These are phyloP conservation scores for Hypsizygus marmoreus DNA, from an alignment of 768 basidiomycete genomes.

Conservation along the genomic window DNA sequence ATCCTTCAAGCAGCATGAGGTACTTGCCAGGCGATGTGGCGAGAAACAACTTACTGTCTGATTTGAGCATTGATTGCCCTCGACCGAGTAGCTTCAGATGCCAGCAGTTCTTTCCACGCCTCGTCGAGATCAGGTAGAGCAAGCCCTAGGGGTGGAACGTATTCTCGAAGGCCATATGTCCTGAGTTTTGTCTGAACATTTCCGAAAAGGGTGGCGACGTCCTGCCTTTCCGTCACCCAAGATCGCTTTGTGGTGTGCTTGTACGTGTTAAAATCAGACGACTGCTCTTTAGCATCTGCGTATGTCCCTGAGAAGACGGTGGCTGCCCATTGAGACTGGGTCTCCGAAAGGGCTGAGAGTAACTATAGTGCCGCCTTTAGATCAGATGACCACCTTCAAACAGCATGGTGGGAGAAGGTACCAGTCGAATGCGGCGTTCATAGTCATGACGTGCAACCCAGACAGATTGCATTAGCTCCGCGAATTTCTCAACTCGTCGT, in stretches of 20 bases:
- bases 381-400: background rate
- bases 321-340: conserved; percentile 70
- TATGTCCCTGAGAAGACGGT: conserved; percentile 75
- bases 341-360: conserved; percentile 64
- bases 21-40: background rate
- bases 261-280: conserved; percentile 71
- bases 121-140: conserved; percentile 71
- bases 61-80: conserved; percentile 88
- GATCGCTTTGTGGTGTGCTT: conserved; percentile 83
- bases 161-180: conserved; percentile 87
- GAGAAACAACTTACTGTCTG: conserved; percentile 76
- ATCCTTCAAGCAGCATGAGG: conserved; percentile 52
- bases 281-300: conserved; percentile 76
- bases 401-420: conserved; percentile 32
- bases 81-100: conserved; percentile 75
- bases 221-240: conserved; percentile 91
- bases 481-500: conserved; percentile 92
- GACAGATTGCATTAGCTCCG: conserved; percentile 91
- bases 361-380: conserved; percentile 41
- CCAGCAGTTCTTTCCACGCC: conserved; percentile 74
- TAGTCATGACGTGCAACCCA: conserved; percentile 91
- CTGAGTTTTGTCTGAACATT: conserved; percentile 93
- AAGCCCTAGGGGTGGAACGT: conserved; percentile 75
- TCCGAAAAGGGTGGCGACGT: conserved; percentile 82
- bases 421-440: conserved; percentile 78